Evolutionary conservation across 2,329 filamentous ascomycete species (phyloP), one percentile per base, ranked within the genome.

Genomic region (Ceratocystis colombiana): DNA sequence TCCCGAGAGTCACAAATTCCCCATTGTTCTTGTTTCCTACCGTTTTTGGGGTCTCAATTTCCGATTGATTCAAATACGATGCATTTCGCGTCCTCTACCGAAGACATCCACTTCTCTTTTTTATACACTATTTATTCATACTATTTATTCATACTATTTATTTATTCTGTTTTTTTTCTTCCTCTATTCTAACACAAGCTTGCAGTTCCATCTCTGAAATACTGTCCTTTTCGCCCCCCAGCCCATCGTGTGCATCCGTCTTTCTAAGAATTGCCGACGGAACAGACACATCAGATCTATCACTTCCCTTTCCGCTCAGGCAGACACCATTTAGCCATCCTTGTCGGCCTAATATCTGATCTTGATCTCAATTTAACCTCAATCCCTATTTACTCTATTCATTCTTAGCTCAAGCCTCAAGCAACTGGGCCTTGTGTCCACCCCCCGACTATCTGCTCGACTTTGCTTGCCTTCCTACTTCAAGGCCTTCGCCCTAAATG

Each of bases 11-110:
- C 22, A 50, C 7, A 50, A 50, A 50, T 25, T 50, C 48, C 48
- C 22, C 48, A 50, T 20, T 22, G 48, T 50, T 50, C n/a, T 22
- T 50, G 48, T 61, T 61, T 61, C 55, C n/a, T 41, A 30, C n/a
- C 28, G 12, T 61, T 61, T 55, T 61, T 41, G 55, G 10, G 17
- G 28, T 41, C 33, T 61, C 55, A 30, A 30, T 61, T 61, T 41
- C 55, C 33, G 28, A 33, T 61, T 61, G 28, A 30, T 30, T 61
- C 33, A 20, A 33, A 30, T 41, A 30, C 55, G 28, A 30, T 15
- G 28, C 25, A 5, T 30, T 30, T 61, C 33, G 33, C 33, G 12
- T 61, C 33, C 33, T 61, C 28, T 15, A 33, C 55, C 28, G 37
- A 41, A 12, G 37, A 41, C 10, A 41, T 41, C 22, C 48, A 25